Base-by-base conservation (phyloP, 257 asterid genomes). In the Solanum raphanifolium region DNA sequence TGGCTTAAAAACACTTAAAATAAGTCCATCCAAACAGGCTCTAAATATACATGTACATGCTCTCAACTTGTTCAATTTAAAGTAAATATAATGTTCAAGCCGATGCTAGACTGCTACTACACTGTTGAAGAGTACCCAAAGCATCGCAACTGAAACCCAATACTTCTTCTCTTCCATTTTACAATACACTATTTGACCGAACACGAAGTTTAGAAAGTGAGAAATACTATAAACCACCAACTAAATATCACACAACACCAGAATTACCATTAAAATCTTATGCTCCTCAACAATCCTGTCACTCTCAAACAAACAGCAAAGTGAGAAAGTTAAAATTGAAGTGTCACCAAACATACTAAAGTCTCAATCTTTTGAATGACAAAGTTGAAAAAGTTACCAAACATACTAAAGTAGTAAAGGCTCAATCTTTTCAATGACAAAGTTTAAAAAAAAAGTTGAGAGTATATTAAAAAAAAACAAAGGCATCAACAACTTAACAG, bases 401-500 rank as follows among this genome's bases (percentile, higher is more conserved):
- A 4, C 79, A 15, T 72, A 9, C 41, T 32, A 32, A 32, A 72
- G 27, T 32, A 43, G 18, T 43, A 43, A 43, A 43, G 52, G 18
- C n/a, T 32, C 79, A 18, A 72, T 18, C 79, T 32, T 32, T 32
- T 32, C 15, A 32, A 32, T 9, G 11, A 68, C 35, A 29, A 27
- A 68, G 75, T 72, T 72, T 71, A 15, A 4, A 16, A 72, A 32
- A 16, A 1, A 29, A 69, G n/a, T 69, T 29, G 13, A 69, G 23
- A 69, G 5, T 29, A 29, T 7, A 4, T 29, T 7, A 15, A 87
- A 91, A 92, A 92, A 92, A 92, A 21, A 94, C 88, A 10, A 96
- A 90, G 18, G 27, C 78, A 73, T 94, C 88, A 10, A 87, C 79
- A 95, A 95, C 95, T 21, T 76, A 27, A 36, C 98, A 98, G 79